A percentile compares a stretch with the other conserved stretches of the same genome.
Conservation (phyloP, 768 basidiomycete genomes). For the Pholiota conissans region DNA sequence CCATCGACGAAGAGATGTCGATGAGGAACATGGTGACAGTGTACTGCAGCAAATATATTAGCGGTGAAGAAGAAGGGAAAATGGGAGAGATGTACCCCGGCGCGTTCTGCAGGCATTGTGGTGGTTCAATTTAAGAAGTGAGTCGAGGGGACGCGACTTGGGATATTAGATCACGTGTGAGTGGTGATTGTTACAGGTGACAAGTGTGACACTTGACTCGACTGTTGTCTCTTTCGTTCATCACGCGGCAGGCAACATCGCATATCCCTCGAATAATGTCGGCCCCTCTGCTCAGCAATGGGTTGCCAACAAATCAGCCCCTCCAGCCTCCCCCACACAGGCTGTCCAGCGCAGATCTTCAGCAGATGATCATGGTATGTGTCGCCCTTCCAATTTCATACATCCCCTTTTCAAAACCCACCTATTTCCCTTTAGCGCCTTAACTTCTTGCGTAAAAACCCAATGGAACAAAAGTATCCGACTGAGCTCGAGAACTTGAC, state of each 20-base stretch:
- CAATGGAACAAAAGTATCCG: slow-evolving; percentile 45
- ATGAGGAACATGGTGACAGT: slow-evolving; percentile 89
- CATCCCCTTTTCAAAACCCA: slow-evolving; percentile 8
- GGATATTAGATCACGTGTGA: slow-evolving; percentile 32
- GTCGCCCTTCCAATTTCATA: slow-evolving; percentile 2
- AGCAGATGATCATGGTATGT: slow-evolving; percentile 45
- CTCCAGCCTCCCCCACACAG: slow-evolving; percentile 35
- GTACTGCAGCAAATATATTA: slow-evolving; percentile 54
- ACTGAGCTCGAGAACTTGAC: slow-evolving; percentile 46
- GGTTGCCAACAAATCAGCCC: slow-evolving; percentile 31
- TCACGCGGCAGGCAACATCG: slow-evolving; percentile 35
- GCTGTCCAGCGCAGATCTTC: slow-evolving; percentile 36
- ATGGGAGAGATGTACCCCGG: slow-evolving; percentile 56
- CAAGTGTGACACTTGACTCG: slow-evolving; percentile 5
- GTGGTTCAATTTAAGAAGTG: slow-evolving; percentile 4
- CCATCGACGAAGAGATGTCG: slow-evolving; percentile 89
- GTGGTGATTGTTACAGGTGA: slow-evolving; percentile 21
- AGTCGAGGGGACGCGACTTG: slow-evolving; percentile 34
- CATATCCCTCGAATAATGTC: slow-evolving; percentile 28
- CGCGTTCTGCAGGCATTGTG: slow-evolving; percentile 77
- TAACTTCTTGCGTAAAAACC: slow-evolving; percentile 51
- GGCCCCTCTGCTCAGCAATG: slow-evolving; percentile 40
- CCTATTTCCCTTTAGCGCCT: slow-evolving; percentile 36
- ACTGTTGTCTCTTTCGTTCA: slow-evolving; percentile 27
- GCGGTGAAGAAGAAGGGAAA: neutral